Conservation (phyloP, 2,329 filamentous ascomycete species). For the Raffaelea albimanens region DNA sequence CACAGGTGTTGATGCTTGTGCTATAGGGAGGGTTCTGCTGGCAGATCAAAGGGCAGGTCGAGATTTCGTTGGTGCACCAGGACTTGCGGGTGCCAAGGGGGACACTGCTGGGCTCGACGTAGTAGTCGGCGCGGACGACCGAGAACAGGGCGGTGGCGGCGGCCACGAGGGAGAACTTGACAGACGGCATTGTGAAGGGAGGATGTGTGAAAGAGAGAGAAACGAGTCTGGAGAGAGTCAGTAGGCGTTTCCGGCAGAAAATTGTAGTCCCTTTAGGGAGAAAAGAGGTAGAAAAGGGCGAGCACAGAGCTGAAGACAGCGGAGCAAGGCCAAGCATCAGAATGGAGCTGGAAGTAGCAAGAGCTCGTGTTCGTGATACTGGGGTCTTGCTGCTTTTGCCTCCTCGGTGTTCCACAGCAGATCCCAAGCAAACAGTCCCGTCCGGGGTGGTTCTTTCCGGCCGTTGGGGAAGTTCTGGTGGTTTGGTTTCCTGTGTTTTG, state of each 20-base stretch:
- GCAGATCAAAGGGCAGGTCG: constrained; percentile 65
- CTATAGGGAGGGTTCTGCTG: constrained; percentile 44
- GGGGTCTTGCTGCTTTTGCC: too few species aligned
- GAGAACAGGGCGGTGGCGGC: constrained; percentile 42
- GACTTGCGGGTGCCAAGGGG: constrained; percentile 35
- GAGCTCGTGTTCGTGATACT: too few species aligned
- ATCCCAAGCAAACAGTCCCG: background rate
- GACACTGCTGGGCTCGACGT: constrained; percentile 55
- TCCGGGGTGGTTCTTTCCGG: too few species aligned
- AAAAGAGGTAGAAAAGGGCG: too few species aligned
- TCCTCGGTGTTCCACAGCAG: background rate
- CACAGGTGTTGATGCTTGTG: constrained; percentile 54
- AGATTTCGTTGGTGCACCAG: constrained; percentile 58
- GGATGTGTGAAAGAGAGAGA: background rate
- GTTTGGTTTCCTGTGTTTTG: too few species aligned
- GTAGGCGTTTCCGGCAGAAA: too few species aligned
- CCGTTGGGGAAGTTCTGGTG: too few species aligned
- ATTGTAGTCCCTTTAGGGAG: too few species aligned
- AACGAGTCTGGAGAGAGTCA: background rate
- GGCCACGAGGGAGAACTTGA: constrained; percentile 44
- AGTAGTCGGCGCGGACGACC: constrained; percentile 45
- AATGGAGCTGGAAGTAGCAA: too few species aligned
- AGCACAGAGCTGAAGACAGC: too few species aligned
- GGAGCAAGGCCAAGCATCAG: too few species aligned
- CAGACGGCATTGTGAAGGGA: constrained; percentile 39